phyloP scores from a whole-genome alignment of 768 basidiomycete genomes.

The Lentinula sp. region DNA sequence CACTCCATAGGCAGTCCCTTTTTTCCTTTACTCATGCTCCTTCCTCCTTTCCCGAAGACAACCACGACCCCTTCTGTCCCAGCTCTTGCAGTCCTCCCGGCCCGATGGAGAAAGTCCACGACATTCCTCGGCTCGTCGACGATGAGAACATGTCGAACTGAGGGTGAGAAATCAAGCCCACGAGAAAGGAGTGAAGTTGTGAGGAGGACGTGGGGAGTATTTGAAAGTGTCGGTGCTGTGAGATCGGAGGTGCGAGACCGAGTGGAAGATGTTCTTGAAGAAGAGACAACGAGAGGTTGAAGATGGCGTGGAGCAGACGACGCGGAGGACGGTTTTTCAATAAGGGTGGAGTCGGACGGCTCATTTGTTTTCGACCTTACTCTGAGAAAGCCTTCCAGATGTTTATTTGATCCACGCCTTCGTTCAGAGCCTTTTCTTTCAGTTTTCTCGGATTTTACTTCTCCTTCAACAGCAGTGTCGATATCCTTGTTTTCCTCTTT shows the following conservation, averaged over 20 bases:
- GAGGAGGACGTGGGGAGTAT: slow-evolving; percentile 64
- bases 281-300: background rate
- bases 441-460: background rate
- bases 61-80: slow-evolving; percentile 67
- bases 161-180: slow-evolving; percentile 81
- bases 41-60: slow-evolving; percentile 68
- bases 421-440: slow-evolving; percentile 21
- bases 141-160: slow-evolving; percentile 78
- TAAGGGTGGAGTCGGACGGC: slow-evolving; percentile 1
- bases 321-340: background rate
- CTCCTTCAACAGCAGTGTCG: background rate
- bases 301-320: slow-evolving; percentile 5
- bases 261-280: background rate
- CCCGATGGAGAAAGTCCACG: slow-evolving; percentile 89
- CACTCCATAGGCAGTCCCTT: slow-evolving; percentile 30
- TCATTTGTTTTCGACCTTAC: background rate
- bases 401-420: slow-evolving; percentile 64
- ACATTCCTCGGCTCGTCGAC: slow-evolving; percentile 85
- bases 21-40: slow-evolving; percentile 48
- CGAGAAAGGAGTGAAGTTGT: slow-evolving; percentile 90
- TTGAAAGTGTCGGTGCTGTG: slow-evolving; percentile 11
- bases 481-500: background rate
- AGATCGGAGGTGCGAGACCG: slow-evolving; percentile 4
- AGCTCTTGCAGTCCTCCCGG: slow-evolving; percentile 77
- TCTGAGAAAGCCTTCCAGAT: slow-evolving; percentile 67